Conservation (phyloP, 1,139 yeast species). For the Suhomyces maxii region DNA sequence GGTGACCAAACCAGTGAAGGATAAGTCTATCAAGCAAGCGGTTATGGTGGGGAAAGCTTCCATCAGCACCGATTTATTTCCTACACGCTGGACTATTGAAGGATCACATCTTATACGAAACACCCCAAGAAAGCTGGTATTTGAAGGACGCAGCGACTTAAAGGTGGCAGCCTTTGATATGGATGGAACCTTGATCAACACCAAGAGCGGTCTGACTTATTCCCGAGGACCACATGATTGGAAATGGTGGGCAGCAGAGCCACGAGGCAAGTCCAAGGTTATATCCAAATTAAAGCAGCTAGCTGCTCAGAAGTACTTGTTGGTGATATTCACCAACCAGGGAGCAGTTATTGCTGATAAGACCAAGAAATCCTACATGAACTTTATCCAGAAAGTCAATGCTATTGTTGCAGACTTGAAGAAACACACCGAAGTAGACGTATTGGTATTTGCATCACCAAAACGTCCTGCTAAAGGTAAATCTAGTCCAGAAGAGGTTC, state of each 20-base stretch:
- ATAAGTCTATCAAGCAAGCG: background rate
- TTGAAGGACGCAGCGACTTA: constrained; percentile 11
- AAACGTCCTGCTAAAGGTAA: constrained; percentile 41
- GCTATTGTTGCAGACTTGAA: constrained; percentile 30
- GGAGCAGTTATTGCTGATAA: constrained; percentile 55
- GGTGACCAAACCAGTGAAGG: constrained; percentile 2
- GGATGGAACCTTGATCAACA: constrained; percentile 66
- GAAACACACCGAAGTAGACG: background rate
- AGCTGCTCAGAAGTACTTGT: constrained; percentile 27
- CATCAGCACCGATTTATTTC: background rate
- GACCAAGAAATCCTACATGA: constrained; percentile 52
- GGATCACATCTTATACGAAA: constrained; percentile 40
- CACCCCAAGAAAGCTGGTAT: constrained; percentile 21
- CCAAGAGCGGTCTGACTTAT: constrained; percentile 59
- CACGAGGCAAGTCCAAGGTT: constrained; percentile 19
- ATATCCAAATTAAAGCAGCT: constrained; percentile 27
- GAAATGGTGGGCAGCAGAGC: constrained; percentile 52
- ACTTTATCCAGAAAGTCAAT: constrained; percentile 47
- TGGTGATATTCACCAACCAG: constrained; percentile 85
- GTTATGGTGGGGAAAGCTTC: background rate
- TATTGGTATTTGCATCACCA: constrained; percentile 66
- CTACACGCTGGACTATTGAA: constrained; percentile 12
- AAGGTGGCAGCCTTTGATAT: constrained; percentile 73
- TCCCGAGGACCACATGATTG: constrained; percentile 65
- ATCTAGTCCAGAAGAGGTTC: constrained; percentile 33